phyloP scores from a whole-genome alignment of 75 land plant genomes.

The Pseudotsuga menziesii region DNA sequence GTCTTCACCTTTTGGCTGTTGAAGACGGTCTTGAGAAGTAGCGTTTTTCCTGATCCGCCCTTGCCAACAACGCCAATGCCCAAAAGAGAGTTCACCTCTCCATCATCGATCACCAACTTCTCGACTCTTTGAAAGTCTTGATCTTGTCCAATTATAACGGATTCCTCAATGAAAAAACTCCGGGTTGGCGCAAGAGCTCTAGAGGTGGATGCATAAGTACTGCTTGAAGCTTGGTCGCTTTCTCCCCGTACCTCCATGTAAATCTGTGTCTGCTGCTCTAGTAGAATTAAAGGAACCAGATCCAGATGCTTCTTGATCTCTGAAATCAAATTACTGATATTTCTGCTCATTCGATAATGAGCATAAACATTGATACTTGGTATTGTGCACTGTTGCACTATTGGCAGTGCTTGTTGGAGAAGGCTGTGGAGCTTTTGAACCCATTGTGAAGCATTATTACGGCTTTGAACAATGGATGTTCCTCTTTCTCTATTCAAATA shows the following conservation, averaged over 20 bases:
- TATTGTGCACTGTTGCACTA: neutral
- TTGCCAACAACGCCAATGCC: neutral
- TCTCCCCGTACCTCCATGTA: neutral
- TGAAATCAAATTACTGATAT: neutral
- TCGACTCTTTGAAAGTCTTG: neutral
- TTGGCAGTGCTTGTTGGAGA: neutral
- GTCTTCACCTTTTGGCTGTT: neutral
- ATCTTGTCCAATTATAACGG: neutral
- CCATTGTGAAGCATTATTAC: neutral
- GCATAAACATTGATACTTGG: neutral
- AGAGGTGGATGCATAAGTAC: neutral
- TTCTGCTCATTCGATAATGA: neutral
- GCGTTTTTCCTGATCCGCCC: neutral
- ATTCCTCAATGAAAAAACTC: neutral
- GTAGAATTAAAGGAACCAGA: neutral
- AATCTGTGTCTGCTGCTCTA: neutral
- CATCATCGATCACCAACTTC: neutral
- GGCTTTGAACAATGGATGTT: no score
- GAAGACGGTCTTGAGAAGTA: neutral
- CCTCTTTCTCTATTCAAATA: no score
- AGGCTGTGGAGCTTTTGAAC: neutral
- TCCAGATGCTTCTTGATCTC: neutral
- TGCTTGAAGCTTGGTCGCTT: neutral
- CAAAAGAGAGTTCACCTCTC: neutral
- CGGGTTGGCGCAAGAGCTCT: neutral